Percentiles rank a stretch among this genome's conserved stretches.
phyloP scores from a whole-genome alignment of 2,329 filamentous ascomycete species.

The Gnomoniopsis sp. region DNA sequence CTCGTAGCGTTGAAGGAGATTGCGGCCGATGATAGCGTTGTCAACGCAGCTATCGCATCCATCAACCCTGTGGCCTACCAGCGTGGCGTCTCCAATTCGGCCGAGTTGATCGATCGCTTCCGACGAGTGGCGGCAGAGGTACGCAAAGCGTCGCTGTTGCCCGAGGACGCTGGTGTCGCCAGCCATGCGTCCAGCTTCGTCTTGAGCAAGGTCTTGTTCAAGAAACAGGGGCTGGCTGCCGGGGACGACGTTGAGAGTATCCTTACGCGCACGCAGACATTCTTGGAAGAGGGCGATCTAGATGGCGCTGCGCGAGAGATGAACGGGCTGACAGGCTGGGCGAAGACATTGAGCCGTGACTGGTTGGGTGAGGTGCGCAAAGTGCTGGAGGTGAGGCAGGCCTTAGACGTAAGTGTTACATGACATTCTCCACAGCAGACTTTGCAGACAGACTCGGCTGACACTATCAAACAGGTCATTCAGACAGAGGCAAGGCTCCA shows the following conservation, averaged over 20 bases:
- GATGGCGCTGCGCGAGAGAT: constrained; percentile 92
- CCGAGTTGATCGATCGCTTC: constrained; percentile 93
- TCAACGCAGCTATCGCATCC: constrained; percentile 91
- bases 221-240: constrained; percentile 80
- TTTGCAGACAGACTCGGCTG: constrained; percentile 19
- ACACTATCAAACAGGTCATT: constrained; percentile 62
- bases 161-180: constrained; percentile 90
- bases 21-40: constrained; percentile 76
- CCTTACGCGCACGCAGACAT: constrained; percentile 81
- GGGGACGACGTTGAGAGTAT: constrained; percentile 93
- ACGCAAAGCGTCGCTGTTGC: constrained; percentile 87
- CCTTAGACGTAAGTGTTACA: constrained; percentile 74
- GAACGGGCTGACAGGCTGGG: constrained; percentile 90
- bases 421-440: not conserved
- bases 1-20: constrained; percentile 94
- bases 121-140: constrained; percentile 88
- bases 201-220: constrained; percentile 92
- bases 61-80: constrained; percentile 95
- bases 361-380: constrained; percentile 90
- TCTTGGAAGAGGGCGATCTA: constrained; percentile 88
- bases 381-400: constrained; percentile 92
- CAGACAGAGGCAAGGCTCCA: constrained; percentile 85
- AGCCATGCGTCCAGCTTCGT: constrained; percentile 88
- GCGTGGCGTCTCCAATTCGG: constrained; percentile 76
- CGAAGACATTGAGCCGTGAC: constrained; percentile 89